These are phyloP conservation scores for Phytophthora boehmeriae DNA, from an alignment of 352 stramenopile genomes.

Conservation along the genomic window DNA sequence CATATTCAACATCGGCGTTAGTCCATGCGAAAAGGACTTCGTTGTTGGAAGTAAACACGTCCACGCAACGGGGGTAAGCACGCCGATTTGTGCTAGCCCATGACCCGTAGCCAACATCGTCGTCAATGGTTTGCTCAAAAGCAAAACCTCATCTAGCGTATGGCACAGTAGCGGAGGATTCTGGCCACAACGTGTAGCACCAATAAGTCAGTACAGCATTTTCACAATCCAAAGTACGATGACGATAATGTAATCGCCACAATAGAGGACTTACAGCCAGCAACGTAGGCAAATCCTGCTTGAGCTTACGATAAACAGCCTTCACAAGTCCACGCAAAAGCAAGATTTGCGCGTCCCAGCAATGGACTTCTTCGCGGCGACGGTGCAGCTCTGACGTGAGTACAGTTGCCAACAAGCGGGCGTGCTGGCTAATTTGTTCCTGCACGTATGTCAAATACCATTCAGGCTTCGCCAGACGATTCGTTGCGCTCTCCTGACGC, in stretches of 20 bases:
- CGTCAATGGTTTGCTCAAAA: constrained; percentile 76
- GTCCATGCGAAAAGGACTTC: constrained; percentile 74
- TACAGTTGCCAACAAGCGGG: constrained; percentile 41
- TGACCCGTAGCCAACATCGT: constrained; percentile 64
- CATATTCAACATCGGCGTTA: constrained; percentile 60
- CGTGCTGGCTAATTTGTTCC: constrained; percentile 58
- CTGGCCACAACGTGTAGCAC: constrained; percentile 20
- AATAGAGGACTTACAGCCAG: constrained; percentile 34
- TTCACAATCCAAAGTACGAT: not conserved
- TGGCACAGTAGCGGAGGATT: constrained; percentile 66
- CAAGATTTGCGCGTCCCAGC: constrained; percentile 65
- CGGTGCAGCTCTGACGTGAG: constrained; percentile 59
- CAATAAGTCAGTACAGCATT: not conserved
- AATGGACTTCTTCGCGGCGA: constrained; percentile 47
- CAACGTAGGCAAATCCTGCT: constrained; percentile 48
- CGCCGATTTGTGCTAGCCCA: constrained; percentile 45
- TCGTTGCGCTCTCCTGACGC: constrained; percentile 65
- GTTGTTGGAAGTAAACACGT: constrained; percentile 60
- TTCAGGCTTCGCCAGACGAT: constrained; percentile 75
- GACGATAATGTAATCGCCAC: too few species aligned
- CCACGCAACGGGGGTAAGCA: constrained; percentile 60
- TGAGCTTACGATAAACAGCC: constrained; percentile 54
- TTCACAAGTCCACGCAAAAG: constrained; percentile 56
- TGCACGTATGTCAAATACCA: constrained; percentile 73
- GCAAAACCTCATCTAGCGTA: constrained; percentile 72